These are phyloP conservation scores for Hypoxylon sp. DNA, from an alignment of 2,329 filamentous ascomycete genomes.

Conservation along the genomic window DNA sequence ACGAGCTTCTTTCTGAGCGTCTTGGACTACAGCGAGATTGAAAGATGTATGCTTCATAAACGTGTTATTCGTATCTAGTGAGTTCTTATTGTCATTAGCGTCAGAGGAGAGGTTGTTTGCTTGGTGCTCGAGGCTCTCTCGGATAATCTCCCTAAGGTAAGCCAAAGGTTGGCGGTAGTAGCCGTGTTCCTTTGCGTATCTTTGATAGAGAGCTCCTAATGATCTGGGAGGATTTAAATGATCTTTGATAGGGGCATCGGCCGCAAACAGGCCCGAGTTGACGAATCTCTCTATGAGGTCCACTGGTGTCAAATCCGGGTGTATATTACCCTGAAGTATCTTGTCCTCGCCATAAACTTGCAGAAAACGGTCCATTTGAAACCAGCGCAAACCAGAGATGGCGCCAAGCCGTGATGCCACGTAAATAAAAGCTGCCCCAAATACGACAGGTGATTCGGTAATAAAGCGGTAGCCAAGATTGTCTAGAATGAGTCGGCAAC, in stretches of 20 bases:
- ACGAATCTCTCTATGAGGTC: slow-evolving; percentile 29
- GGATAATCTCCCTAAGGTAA: slow-evolving; percentile 35
- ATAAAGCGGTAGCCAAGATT: slow-evolving; percentile 46
- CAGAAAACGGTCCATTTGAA: slow-evolving; percentile 44
- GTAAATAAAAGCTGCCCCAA: slow-evolving; percentile 48
- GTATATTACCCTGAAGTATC: slow-evolving; percentile 17
- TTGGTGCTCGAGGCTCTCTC: slow-evolving; percentile 20
- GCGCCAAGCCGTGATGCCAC: slow-evolving; percentile 27
- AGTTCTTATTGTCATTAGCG: neutral
- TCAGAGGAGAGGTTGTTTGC: slow-evolving; percentile 9
- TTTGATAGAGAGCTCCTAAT: slow-evolving; percentile 19
- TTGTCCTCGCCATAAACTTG: slow-evolving; percentile 21
- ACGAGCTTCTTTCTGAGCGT: slow-evolving; percentile 22
- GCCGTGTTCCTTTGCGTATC: slow-evolving; percentile 15
- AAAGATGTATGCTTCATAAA: neutral
- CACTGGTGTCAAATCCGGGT: neutral
- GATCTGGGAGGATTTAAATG: slow-evolving; percentile 14
- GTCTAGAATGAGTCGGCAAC: slow-evolving; percentile 44
- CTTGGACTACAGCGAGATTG: slow-evolving; percentile 13
- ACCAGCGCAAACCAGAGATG: slow-evolving; percentile 37
- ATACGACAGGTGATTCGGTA: slow-evolving; percentile 43
- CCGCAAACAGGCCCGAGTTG: neutral
- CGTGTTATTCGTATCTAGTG: neutral
- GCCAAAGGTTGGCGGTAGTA: slow-evolving; percentile 14
- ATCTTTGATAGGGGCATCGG: neutral